A percentile compares a stretch with the other conserved stretches of the same genome.
phyloP scores from a whole-genome alignment of 805 yeast species.

The Candida dajiaensis region DNA sequence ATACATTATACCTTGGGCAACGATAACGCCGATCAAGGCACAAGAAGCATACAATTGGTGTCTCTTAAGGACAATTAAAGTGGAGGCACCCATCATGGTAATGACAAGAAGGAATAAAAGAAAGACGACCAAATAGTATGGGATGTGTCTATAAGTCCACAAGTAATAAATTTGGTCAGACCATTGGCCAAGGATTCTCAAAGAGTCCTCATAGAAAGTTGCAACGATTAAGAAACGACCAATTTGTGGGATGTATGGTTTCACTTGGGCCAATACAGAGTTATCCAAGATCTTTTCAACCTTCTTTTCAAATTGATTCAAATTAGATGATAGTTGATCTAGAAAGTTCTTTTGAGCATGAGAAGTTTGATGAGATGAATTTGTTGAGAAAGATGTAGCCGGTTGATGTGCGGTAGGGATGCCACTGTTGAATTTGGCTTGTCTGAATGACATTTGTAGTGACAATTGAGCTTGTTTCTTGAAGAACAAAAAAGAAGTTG shows the following conservation, averaged over 20 bases:
- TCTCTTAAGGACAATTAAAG: conserved; percentile 63
- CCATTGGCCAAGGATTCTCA: conserved; percentile 86
- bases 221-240: conserved; percentile 91
- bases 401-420: conserved; percentile 18
- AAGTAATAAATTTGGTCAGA: conserved; percentile 81
- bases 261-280: conserved; percentile 41
- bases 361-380: neutral
- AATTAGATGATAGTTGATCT: conserved; percentile 10
- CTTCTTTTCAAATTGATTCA: conserved; percentile 46
- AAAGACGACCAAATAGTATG: conserved; percentile 69
- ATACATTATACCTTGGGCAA: conserved; percentile 81
- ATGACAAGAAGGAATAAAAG: conserved; percentile 59
- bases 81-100: conserved; percentile 69
- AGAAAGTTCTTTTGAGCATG: neutral
- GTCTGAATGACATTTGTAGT: conserved; percentile 19
- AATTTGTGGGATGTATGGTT: conserved; percentile 77
- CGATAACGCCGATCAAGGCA: conserved; percentile 61
- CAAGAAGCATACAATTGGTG: conserved; percentile 65
- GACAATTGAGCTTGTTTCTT: neutral
- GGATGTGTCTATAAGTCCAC: conserved; percentile 71
- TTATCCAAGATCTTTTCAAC: conserved; percentile 50
- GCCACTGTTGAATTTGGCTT: conserved; percentile 20
- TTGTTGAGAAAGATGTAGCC: conserved; percentile 9
- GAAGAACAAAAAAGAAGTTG: no score
- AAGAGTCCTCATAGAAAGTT: conserved; percentile 85